A percentile compares a stretch with the other conserved stretches of the same genome.
Evolutionary conservation across 805 yeast species (phyloP).

Genomic region (Metschnikowia anglica): DNA sequence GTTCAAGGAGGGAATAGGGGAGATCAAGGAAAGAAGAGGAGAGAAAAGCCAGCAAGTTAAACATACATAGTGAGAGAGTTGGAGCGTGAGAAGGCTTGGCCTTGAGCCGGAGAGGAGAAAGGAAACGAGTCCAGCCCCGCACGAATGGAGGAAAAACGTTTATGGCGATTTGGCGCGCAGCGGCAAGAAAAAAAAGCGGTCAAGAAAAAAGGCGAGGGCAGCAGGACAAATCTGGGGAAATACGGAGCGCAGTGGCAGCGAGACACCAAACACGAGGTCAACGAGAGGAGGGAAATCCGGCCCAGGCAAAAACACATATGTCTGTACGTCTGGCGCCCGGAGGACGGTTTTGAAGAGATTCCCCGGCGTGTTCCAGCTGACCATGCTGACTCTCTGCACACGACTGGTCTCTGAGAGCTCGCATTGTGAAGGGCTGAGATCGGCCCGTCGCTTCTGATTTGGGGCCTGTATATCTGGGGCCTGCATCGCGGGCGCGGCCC

Average conservation of each 20-base stretch:
- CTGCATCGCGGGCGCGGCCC: no score
- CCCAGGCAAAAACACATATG: neutral
- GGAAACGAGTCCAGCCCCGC: neutral
- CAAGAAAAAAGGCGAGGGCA: neutral
- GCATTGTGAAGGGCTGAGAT: no score
- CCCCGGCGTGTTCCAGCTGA: no score
- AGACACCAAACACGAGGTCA: no score
- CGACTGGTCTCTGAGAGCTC: no score
- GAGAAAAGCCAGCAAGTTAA: neutral
- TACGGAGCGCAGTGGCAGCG: neutral
- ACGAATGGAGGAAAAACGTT: slow-evolving; percentile 1
- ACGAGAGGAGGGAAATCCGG: no score
- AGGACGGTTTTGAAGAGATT: no score
- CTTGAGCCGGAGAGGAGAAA: neutral
- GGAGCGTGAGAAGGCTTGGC: neutral
- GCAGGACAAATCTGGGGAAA: neutral
- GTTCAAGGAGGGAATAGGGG: no score
- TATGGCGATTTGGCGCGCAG: slow-evolving; percentile 1
- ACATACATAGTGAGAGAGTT: neutral
- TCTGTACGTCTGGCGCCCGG: no score
- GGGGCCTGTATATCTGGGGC: no score
- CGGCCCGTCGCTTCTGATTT: no score
- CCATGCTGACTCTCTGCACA: no score
- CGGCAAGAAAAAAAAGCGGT: neutral
- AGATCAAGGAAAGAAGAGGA: neutral